Base-by-base conservation (phyloP, 1,284 basidiomycete genomes). In the Fomitopsis betulina region DNA sequence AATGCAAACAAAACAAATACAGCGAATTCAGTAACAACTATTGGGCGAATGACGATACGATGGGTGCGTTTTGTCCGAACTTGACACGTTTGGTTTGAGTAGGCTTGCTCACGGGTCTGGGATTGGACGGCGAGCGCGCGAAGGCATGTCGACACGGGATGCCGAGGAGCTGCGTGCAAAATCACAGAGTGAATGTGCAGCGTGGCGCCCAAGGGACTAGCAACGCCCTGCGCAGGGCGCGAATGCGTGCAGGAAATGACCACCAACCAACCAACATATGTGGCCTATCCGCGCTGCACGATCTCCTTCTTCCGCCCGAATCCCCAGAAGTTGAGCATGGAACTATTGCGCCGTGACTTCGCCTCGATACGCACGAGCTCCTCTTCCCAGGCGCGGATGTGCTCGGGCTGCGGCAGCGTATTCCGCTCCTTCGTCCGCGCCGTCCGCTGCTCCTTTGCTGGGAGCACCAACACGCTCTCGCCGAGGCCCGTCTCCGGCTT, bases 361-460 rank as follows among this genome's bases (percentile, higher is more conserved):
- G 75, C 73, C 73, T 91, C 89, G 64, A 91, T 89, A 60, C 81
- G 79, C 61, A 78, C 82, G 50, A 91, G 78, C 75, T 91, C 88
- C 67, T 84, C 82, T 71, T 91, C 89, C 89, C 89, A 91, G 61
- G 85, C 89, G 58, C 78, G 76, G 64, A 87, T 78, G 27, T 82
- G 63, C 54, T 68, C 70, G 40, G 50, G 51, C 62, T 61, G 62
- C 43, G 62, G 55, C 51, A 56, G 50, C 35, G 62, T 45, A 35
- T 47, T 60, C 52, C 60, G 55, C 53, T 54, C 55, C 55, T 32
- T 54, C 50, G 38, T 50, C 63, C 59, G 54, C 37, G 39, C 58
- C 37, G 52, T 39, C 33, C 65, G 56, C 49, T 60, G 53, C 56
- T 58, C 60, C 50, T 62, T 60, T 51, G 57, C 59, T 54, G 63